Evolutionary conservation across 129 eudicot species (phyloP).

Genomic region (Deinandra increscens): DNA sequence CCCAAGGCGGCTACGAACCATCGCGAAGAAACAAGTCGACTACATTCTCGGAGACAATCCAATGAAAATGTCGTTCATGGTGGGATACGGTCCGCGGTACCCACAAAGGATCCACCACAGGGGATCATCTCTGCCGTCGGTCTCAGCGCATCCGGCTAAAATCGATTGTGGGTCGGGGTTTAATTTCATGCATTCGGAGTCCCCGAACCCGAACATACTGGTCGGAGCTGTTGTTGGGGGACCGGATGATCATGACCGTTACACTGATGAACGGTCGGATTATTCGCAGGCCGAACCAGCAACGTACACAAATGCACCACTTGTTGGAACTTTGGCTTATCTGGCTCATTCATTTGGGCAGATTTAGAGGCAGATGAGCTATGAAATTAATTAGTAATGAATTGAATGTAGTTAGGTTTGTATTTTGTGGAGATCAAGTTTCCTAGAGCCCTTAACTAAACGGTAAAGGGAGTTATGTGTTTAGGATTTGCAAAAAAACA

Average conservation of each 20-base stretch:
- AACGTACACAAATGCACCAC: constrained; percentile 61
- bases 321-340: constrained; percentile 50
- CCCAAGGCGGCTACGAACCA: constrained; percentile 36
- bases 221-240: constrained; percentile 64
- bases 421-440: constrained; percentile 18
- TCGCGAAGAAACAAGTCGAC: constrained; percentile 51
- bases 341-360: constrained; percentile 43
- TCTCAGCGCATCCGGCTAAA: constrained; percentile 10
- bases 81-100: constrained; percentile 51
- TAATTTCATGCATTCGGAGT: constrained; percentile 16
- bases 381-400: constrained; percentile 7
- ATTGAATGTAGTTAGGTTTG: neutral
- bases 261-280: constrained; percentile 37
- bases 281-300: constrained; percentile 45
- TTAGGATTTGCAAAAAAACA: constrained; percentile 17
- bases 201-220: constrained; percentile 44
- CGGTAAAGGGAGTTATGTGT: constrained; percentile 20
- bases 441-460: neutral
- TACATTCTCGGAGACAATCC: constrained; percentile 54
- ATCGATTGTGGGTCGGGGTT: constrained; percentile 43
- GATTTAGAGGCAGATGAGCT: constrained; percentile 15
- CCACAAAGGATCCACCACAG: constrained; percentile 55
- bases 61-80: constrained; percentile 53
- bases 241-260: constrained; percentile 43
- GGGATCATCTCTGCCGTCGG: constrained; percentile 48